Base-by-base conservation (phyloP, 1,284 basidiomycete species). In the Cryptococcus depauperatus region DNA sequence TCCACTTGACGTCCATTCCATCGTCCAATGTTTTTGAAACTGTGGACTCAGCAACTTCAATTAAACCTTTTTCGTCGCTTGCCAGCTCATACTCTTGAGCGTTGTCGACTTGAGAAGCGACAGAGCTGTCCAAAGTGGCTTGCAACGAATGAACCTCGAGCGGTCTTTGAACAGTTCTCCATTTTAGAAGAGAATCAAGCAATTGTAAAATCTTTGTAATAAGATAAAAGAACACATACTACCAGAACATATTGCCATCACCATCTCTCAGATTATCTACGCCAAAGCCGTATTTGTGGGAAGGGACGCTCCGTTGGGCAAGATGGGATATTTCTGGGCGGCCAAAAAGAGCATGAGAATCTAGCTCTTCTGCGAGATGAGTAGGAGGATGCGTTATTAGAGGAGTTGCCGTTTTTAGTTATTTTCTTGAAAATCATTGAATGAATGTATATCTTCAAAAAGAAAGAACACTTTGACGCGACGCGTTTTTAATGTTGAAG, bases 251-350 rank as follows among this genome's bases (percentile, higher is more conserved):
- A 34, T 86, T 83, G 33, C 87, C 82, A 62, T 96, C 85, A 19
- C 79, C 78, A 59, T 97, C 91, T 13, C 82, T 77, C 41, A 99
- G 74, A 71, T 92, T 91, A 59, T 92, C 87, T 14, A 91, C 82
- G 5, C 93, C 92, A 62, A 93, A 95, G 1, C 92, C 92, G 55
- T 92, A 93, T 70, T 99, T 99, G 72, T 82, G 90, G 0, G 86
- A 91, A 16, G 91, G 95, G 7, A 98, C 90, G n/a, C 85, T 84
- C 95, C 95, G 98, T 54, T 84, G 83, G 19, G 86, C 92, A 16
- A 86, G 77, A 42, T 80, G 61, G 11, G 66, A 64, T 14, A 73
- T 44, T 33, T 69, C 64, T 11, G 66, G 62, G 35, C 59, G 53
- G 18, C 56, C 21, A 16, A 37, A 9, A 18, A 37, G 21, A 9